A percentile compares a stretch with the other conserved stretches of the same genome.
Evolutionary conservation across 805 yeast genomes (phyloP).

Genomic region (Sugiyamaella lignohabitans): DNA sequence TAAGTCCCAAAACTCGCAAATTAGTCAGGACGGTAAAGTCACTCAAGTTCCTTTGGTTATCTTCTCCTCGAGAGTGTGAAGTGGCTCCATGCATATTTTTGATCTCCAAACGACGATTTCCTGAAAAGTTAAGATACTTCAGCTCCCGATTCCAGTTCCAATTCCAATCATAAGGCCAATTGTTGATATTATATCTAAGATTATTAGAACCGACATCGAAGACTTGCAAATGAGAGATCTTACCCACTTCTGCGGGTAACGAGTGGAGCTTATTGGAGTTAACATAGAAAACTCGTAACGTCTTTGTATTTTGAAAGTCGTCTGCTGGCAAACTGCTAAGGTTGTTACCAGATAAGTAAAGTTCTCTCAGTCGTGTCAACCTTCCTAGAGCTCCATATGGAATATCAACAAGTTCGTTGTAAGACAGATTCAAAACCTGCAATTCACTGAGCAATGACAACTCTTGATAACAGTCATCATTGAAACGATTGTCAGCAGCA

Average conservation of each 20-base stretch:
- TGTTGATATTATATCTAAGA: conserved; percentile 84
- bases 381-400: conserved; percentile 65
- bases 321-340: conserved; percentile 78
- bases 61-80: conserved; percentile 13
- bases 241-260: conserved; percentile 81
- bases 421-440: conserved; percentile 64
- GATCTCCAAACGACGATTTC: conserved; percentile 87
- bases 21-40: conserved; percentile 70
- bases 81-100: conserved; percentile 48
- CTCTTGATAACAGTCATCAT: conserved; percentile 67
- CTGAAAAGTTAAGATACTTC: conserved; percentile 80
- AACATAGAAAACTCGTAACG: conserved; percentile 55
- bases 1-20: conserved; percentile 70
- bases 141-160: conserved; percentile 82
- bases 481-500: conserved; percentile 76
- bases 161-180: conserved; percentile 96
- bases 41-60: conserved; percentile 33
- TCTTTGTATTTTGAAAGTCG: conserved; percentile 58
- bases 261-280: conserved; percentile 83
- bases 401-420: conserved; percentile 77
- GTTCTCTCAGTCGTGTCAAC: conserved; percentile 49
- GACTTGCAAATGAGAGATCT: conserved; percentile 53
- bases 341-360: conserved; percentile 79
- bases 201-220: conserved; percentile 90
- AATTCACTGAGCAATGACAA: conserved; percentile 55